Base-by-base conservation (phyloP, 2,329 filamentous ascomycete species). In the Fonsecaea multimorphosa region DNA sequence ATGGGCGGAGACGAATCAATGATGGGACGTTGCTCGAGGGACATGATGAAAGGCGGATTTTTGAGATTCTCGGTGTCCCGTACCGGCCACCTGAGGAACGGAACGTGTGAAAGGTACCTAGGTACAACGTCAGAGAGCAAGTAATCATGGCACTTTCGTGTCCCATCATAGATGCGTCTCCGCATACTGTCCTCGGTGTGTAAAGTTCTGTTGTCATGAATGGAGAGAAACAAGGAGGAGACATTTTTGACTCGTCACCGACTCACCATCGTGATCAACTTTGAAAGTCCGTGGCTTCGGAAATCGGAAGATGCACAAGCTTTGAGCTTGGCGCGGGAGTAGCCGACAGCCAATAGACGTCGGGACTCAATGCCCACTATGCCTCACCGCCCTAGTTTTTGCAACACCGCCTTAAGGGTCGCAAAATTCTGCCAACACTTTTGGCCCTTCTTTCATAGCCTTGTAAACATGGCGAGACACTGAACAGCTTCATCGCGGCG, bases 61-160 rank as follows among this genome's bases (percentile, higher is more conserved):
- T 97, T 76, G 88, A 90, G 78, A 81, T 89, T 9, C 77, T 97
- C 62, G 91, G 90, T 0, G 92, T 97, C n/a, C 87, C 90, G 52
- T 96, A 90, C 88, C 84, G 91, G 71, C 85, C 88, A 72, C 89
- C 90, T 8, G 81, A 86, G 72, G 85, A 93, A 75, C 80, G 90
- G 65, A 63, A 61, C 9, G 34, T 49, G 29, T 61, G 59, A 61
- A 36, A n/a, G 8, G 1, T 19, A 31, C n/a, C n/a, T n/a, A n/a
- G n/a, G n/a, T n/a, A n/a, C 52, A 16, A 34, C 27, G 3, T 22
- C 29, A n/a, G 27, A 27, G 19, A 27, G 4, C 2, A 12, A 27
- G 22, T 49, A 27, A 27, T 14, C 16, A 27, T 49, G 16, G 44
- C 19, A 49, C 1, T 24, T 27, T 49, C 4, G 19, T 24, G n/a